phyloP scores from a whole-genome alignment of 1,139 yeast genomes.

The Kodamaea derodonti region DNA sequence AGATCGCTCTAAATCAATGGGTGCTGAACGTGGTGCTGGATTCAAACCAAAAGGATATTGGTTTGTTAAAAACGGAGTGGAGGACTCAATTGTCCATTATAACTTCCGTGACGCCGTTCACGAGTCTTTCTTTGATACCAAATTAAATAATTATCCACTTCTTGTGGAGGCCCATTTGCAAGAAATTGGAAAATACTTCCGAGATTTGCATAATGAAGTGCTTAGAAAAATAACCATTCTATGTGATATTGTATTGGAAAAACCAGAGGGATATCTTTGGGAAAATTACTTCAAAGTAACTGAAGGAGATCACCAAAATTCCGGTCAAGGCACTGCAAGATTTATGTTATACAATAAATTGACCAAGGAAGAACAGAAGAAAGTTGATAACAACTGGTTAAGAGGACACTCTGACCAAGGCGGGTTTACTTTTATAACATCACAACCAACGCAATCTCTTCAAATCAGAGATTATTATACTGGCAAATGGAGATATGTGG shows the following conservation, averaged over 20 bases:
- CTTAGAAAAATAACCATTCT: conserved; percentile 30
- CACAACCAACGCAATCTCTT: conserved; percentile 47
- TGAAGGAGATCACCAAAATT: conserved; percentile 22
- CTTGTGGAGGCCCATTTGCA: conserved; percentile 38
- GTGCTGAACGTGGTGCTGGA: conserved; percentile 44
- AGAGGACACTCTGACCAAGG: conserved; percentile 51
- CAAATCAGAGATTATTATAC: conserved; percentile 45
- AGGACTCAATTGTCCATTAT: conserved; percentile 39
- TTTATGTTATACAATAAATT: conserved; percentile 39
- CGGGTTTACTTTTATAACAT: conserved; percentile 45
- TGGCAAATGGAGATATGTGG: conserved; percentile 46
- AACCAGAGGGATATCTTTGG: conserved; percentile 40
- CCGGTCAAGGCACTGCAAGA: conserved; percentile 40
- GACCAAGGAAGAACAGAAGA: conserved; percentile 19
- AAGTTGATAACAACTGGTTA: conserved; percentile 37
- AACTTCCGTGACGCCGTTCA: conserved; percentile 31
- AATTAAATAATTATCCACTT: conserved; percentile 8
- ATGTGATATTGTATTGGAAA: conserved; percentile 38
- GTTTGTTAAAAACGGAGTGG: conserved; percentile 36
- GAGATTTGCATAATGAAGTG: conserved; percentile 29
- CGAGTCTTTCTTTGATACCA: conserved; percentile 14
- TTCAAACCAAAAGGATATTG: conserved; percentile 43
- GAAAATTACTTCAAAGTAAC: conserved; percentile 28
- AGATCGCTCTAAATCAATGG: conserved; percentile 21
- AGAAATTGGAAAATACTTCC: conserved; percentile 36